Percentiles rank a stretch among this genome's conserved stretches.
Conservation (phyloP, 805 yeast genomes). For the Limtongia smithiae region DNA sequence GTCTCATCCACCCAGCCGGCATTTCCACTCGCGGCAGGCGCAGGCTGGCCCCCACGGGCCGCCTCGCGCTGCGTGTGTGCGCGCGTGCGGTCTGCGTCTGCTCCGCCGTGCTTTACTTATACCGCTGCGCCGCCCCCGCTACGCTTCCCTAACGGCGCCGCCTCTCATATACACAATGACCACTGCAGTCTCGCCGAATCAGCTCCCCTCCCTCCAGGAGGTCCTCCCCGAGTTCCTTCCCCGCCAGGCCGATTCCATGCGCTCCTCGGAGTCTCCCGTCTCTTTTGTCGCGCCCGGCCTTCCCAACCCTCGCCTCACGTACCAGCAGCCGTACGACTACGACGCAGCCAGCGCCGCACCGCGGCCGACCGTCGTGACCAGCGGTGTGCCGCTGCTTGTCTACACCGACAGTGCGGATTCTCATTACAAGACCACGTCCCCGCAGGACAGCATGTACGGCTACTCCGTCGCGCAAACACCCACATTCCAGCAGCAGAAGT, state of each 20-base stretch:
- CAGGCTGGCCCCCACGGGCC: too few relatives aligned
- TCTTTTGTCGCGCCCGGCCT: neutral
- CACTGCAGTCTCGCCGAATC: too few relatives aligned
- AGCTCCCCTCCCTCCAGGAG: conserved; percentile 25
- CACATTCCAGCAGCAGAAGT: conserved; percentile 2
- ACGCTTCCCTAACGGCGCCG: too few relatives aligned
- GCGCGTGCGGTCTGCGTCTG: too few relatives aligned
- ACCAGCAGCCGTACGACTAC: neutral
- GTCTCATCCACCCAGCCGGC: too few relatives aligned
- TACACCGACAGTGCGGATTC: conserved; percentile 1
- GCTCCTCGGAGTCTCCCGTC: neutral
- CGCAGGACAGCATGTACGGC: conserved; percentile 1
- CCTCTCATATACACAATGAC: too few relatives aligned
- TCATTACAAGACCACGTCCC: neutral
- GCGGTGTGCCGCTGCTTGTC: neutral
- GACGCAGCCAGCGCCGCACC: neutral
- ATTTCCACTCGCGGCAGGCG: too few relatives aligned
- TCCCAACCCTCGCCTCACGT: neutral
- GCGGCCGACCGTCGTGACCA: neutral
- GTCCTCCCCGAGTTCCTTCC: conserved; percentile 25
- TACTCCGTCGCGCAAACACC: neutral
- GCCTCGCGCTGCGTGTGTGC: too few relatives aligned
- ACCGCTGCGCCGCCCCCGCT: too few relatives aligned
- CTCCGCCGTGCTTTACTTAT: too few relatives aligned
- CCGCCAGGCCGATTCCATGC: neutral